These are phyloP conservation scores for Sporothrix sp. DNA, from an alignment of 2,329 filamentous ascomycete species.

Conservation along the genomic window DNA sequence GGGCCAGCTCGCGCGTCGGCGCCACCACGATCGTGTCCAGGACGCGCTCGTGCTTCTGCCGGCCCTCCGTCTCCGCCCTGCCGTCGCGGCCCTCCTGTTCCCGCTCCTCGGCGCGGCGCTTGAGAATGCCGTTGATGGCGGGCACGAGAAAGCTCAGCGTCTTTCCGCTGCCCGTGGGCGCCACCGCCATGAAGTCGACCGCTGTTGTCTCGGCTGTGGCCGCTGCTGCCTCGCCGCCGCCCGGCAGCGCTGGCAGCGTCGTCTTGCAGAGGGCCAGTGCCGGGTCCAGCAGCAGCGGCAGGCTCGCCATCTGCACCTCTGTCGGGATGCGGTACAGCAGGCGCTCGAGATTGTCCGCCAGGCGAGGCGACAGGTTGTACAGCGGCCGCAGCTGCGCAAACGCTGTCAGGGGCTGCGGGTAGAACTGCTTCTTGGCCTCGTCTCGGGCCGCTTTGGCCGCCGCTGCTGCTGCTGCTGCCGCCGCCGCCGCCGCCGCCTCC, in stretches of 20 bases:
- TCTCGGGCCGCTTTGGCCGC: conserved; percentile 31
- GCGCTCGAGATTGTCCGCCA: conserved; percentile 69
- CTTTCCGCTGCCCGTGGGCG: conserved; percentile 93
- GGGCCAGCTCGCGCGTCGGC: conserved; percentile 68
- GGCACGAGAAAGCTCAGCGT: conserved; percentile 89
- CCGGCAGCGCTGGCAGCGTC: no score
- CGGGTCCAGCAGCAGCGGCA: conserved; percentile 65
- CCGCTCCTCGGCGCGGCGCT: conserved; percentile 40
- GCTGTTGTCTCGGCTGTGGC: conserved; percentile 19
- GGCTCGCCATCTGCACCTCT: conserved; percentile 79
- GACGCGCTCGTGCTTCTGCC: conserved; percentile 33
- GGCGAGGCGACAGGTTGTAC: conserved; percentile 63
- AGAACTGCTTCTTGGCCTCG: conserved; percentile 52
- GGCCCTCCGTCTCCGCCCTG: conserved; percentile 17
- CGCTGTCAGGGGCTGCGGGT: conserved; percentile 66
- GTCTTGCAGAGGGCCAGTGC: conserved; percentile 37
- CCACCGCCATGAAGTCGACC: conserved; percentile 76
- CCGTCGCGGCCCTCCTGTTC: conserved; percentile 26
- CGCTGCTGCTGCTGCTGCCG: no score
- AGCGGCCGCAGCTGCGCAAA: conserved; percentile 62
- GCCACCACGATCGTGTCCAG: conserved; percentile 63
- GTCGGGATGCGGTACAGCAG: conserved; percentile 85
- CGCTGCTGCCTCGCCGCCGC: conserved; percentile 17
- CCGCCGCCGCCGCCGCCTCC: conserved; percentile 34
- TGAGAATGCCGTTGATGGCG: conserved; percentile 65